Evolutionary conservation across 176 grass and related monocot genomes (phyloP).

Genomic region (Metroxylon sagu): DNA sequence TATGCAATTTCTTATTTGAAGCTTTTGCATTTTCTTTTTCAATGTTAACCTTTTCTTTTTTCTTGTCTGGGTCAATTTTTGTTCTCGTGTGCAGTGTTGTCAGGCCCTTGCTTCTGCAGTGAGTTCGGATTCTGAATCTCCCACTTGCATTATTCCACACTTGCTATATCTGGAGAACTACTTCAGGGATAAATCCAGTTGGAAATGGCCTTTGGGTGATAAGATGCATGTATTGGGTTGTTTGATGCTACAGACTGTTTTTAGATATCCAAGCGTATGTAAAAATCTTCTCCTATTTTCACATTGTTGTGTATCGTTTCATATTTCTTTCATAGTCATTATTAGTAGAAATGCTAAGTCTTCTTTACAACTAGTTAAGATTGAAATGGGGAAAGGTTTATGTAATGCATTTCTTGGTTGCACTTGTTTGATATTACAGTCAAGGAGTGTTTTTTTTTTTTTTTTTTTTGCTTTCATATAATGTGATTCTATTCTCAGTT

Average conservation of each 20-base stretch:
- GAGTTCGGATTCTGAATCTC: slow-evolving; percentile 38
- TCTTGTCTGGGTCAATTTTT: not conserved
- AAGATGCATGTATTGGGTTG: slow-evolving; percentile 89
- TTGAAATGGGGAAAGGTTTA: too few species aligned
- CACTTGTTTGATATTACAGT: too few species aligned
- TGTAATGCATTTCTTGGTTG: too few species aligned
- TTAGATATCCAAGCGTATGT: slow-evolving; percentile 68
- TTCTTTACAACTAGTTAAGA: too few species aligned
- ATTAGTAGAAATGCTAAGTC: too few species aligned
- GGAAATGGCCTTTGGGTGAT: slow-evolving; percentile 54
- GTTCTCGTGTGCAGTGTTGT: slow-evolving; percentile 47
- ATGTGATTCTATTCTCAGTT: too few species aligned
- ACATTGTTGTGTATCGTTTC: not conserved
- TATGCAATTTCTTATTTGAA: slow-evolving; percentile 13
- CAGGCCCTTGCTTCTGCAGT: slow-evolving; percentile 57
- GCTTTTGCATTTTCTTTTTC: slow-evolving; percentile 14
- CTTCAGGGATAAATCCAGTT: slow-evolving; percentile 42
- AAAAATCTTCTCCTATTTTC: slow-evolving; percentile 1
- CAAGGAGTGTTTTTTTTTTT: too few species aligned
- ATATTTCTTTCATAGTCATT: not conserved
- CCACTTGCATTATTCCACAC: slow-evolving; percentile 48
- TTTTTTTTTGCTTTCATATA: too few species aligned
- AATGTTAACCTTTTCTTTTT: not conserved
- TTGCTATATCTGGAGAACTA: slow-evolving; percentile 74
- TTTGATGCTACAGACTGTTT: slow-evolving; percentile 84